Base-by-base conservation (phyloP, 768 basidiomycete genomes). In the Pleurotus citrinopileatus region DNA sequence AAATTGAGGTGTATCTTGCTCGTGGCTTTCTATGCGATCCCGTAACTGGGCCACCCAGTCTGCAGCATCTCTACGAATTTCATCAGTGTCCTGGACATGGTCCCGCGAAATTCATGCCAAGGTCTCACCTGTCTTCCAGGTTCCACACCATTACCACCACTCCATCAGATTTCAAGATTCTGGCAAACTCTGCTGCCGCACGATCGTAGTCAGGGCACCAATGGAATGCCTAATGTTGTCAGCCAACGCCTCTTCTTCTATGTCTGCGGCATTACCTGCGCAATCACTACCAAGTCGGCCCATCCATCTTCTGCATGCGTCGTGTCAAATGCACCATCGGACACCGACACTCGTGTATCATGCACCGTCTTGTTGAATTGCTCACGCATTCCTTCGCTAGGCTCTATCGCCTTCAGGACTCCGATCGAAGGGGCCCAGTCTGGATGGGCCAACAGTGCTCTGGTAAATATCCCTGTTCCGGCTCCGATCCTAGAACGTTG, bases 391-490 rank as follows among this genome's bases (percentile, higher is more conserved):
- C 94, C 95, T 42, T 76, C 74, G 59, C 88, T 89, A 13, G 95
- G 95, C 66, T 98, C 95, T 27, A 94, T 63, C 3, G 89, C 91
- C 47, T 75, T 75, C 15, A 95, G 66, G 42, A 76, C 67, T 25
- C 71, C 72, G 44, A 94, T 73, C 54, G 63, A 65, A 38, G 67
- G 63, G 15, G 78, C 61, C 80, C 80, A 85, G 34, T 74, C 77
- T 15, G 76, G 73, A 65, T 90, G 79, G 4, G 81, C 78, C 36
- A 95, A 73, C 20, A 96, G 67, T 2, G 91, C 86, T 8, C 91
- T 82, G 9, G 93, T 91, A 67, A 94, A 96, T 52, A 97, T 84
- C 12, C 94, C 94, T 1, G 92, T 94, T 22, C 94, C 94, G 4
- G 87, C 73, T 9, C 92, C 94, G 27, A 91, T 79, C 63, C 90